Percentiles rank a stretch among this genome's conserved stretches.
These are phyloP conservation scores for Scheffersomyces insectosa DNA, from an alignment of 1,139 yeast species.

Conservation along the genomic window DNA sequence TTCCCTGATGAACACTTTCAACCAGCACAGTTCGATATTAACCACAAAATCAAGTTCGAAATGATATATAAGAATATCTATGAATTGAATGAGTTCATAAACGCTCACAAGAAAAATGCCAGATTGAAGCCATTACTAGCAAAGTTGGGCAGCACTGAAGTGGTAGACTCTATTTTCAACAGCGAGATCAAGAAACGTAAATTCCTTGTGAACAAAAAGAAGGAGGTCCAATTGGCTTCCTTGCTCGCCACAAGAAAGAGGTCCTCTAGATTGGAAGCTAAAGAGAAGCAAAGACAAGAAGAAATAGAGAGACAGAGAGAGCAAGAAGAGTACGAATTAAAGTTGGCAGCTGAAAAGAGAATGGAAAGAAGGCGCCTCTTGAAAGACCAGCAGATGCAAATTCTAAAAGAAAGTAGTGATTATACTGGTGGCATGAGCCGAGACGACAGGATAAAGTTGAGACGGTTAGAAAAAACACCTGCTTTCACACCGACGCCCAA, in stretches of 20 bases:
- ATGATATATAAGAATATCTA: slow-evolving; percentile 34
- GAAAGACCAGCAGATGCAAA: slow-evolving; percentile 16
- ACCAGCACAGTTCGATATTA: slow-evolving; percentile 33
- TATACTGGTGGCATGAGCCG: slow-evolving; percentile 33
- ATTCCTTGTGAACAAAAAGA: slow-evolving; percentile 41
- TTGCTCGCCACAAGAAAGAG: slow-evolving; percentile 43
- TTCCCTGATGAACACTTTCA: slow-evolving; percentile 31
- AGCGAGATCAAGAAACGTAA: slow-evolving; percentile 37
- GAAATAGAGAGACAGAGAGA: slow-evolving; percentile 33
- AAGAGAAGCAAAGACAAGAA: slow-evolving; percentile 44
- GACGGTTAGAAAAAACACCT: slow-evolving; percentile 16
- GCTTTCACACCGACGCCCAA: neutral
- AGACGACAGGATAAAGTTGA: slow-evolving; percentile 43
- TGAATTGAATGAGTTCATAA: slow-evolving; percentile 27
- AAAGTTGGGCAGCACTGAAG: slow-evolving; percentile 16
- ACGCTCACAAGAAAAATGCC: slow-evolving; percentile 16
- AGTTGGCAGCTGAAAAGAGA: slow-evolving; percentile 37
- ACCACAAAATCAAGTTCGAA: slow-evolving; percentile 27
- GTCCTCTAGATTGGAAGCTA: slow-evolving; percentile 38
- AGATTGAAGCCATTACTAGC: slow-evolving; percentile 21
- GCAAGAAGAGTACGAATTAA: slow-evolving; percentile 32
- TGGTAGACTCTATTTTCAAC: slow-evolving; percentile 26
- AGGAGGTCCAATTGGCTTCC: slow-evolving; percentile 49
- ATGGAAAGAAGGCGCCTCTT: slow-evolving; percentile 35
- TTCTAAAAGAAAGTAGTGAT: slow-evolving; percentile 13